A percentile compares a stretch with the other conserved stretches of the same genome.
Conservation (phyloP, 176 grass and related monocot genomes). For the Aegilops sharonensis region DNA sequence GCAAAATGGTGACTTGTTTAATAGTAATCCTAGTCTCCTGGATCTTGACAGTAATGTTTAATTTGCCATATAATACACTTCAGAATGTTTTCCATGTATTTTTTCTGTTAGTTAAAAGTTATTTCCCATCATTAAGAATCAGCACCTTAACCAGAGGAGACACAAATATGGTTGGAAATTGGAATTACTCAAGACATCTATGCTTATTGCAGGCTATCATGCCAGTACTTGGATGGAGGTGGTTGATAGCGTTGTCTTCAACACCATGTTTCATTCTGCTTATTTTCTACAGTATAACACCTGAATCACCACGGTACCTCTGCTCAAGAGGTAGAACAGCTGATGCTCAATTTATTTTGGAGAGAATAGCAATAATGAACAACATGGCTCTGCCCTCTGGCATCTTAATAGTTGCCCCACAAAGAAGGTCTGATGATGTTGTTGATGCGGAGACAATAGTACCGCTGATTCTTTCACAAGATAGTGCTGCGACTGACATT, state of each 20-base stretch:
- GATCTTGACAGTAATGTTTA: not conserved
- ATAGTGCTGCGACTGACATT: conserved; percentile 1
- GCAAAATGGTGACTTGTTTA: not conserved
- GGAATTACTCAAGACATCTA: not conserved
- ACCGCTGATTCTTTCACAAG: conserved; percentile 34
- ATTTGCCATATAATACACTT: not conserved
- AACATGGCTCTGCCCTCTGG: conserved; percentile 49
- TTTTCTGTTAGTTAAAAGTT: not conserved
- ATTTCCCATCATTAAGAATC: not conserved
- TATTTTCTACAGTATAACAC: conserved; percentile 50
- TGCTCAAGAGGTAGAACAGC: conserved; percentile 47
- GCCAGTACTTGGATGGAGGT: conserved; percentile 71
- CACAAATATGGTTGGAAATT: not conserved
- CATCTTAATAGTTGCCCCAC: conserved; percentile 28
- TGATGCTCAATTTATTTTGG: conserved; percentile 50
- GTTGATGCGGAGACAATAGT: conserved; percentile 27
- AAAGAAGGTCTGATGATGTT: conserved; percentile 15
- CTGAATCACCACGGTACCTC: conserved; percentile 82
- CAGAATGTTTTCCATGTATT: not conserved
- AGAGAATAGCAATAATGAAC: conserved; percentile 70
- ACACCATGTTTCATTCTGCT: conserved; percentile 61
- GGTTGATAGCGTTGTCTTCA: conserved; percentile 58
- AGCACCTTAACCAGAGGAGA: not conserved
- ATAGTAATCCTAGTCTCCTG: not conserved
- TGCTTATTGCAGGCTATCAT: conserved; percentile 54